Percentiles rank a stretch among this genome's conserved stretches.
phyloP scores from a whole-genome alignment of 2,329 filamentous ascomycete genomes.

The Elsinoe australis region DNA sequence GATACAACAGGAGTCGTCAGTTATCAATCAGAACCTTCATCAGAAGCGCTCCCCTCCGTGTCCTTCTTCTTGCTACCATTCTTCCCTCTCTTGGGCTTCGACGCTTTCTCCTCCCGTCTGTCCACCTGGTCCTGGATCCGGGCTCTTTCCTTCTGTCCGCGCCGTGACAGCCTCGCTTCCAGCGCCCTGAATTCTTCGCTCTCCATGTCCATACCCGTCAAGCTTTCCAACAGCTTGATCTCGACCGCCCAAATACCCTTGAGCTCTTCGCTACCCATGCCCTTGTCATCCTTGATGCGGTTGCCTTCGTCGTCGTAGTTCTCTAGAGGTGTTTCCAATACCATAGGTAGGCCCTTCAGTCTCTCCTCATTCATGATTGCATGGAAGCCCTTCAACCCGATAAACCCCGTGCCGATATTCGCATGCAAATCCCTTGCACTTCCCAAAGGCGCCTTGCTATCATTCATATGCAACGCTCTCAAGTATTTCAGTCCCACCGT shows the following conservation, averaged over 20 bases:
- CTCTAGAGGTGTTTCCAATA: constrained; percentile 93
- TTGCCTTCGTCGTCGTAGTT: constrained; percentile 58
- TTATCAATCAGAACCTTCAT: constrained; percentile 12
- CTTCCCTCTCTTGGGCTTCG: constrained; percentile 27
- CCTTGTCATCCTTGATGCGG: constrained; percentile 33
- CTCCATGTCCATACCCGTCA: constrained; percentile 76
- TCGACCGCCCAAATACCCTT: constrained; percentile 82
- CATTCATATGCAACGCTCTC: constrained; percentile 83
- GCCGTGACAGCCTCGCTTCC: constrained; percentile 57
- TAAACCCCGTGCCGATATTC: constrained; percentile 91
- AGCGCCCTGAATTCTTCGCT: constrained; percentile 62
- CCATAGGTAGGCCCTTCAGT: constrained; percentile 75
- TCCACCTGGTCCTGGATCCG: constrained; percentile 74
- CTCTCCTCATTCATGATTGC: constrained; percentile 75
- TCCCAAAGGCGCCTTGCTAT: constrained; percentile 80
- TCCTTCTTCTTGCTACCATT: constrained; percentile 31
- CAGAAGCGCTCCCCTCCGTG: constrained; percentile 17
- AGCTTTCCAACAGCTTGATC: constrained; percentile 84
- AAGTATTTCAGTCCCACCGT: constrained; percentile 73
- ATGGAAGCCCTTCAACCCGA: constrained; percentile 85
- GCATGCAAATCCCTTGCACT: constrained; percentile 86
- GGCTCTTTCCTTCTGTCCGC: constrained; percentile 62
- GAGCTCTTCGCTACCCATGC: constrained; percentile 56
- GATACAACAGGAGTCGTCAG: constrained; percentile 3
- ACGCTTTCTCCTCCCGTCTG: constrained; percentile 58